phyloP scores from a whole-genome alignment of 495 filamentous ascomycete species.

The Xylaria telfairii region DNA sequence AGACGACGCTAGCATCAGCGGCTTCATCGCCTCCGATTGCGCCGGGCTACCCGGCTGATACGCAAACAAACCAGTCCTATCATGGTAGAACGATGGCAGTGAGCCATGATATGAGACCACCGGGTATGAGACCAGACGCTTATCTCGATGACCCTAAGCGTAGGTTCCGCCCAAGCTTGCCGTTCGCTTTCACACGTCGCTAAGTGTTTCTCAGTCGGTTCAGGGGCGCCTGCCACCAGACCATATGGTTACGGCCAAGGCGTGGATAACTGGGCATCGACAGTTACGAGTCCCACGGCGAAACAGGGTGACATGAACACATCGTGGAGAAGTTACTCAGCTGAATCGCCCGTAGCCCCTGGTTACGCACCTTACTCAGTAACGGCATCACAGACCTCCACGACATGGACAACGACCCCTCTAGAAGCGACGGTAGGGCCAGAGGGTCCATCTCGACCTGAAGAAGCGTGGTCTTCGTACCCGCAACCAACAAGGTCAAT shows the following conservation, averaged over 20 bases:
- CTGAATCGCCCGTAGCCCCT: conserved; percentile 48
- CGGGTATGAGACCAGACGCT: conserved; percentile 49
- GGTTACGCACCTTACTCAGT: conserved; percentile 50
- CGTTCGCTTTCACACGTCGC: conserved; percentile 14
- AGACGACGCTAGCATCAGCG: conserved; percentile 50
- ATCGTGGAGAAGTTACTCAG: conserved; percentile 47
- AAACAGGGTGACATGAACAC: conserved; percentile 43
- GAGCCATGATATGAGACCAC: conserved; percentile 55
- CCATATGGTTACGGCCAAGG: conserved; percentile 48
- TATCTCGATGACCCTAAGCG: conserved; percentile 48
- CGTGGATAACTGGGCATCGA: conserved; percentile 51
- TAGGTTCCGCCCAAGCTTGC: conserved; percentile 38
- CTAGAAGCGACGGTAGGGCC: conserved; percentile 26
- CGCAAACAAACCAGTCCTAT: conserved; percentile 48
- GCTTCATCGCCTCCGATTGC: conserved; percentile 59
- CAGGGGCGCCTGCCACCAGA: conserved; percentile 40
- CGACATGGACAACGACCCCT: conserved; percentile 47
- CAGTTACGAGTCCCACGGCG: conserved; percentile 44
- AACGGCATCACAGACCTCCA: conserved; percentile 43
- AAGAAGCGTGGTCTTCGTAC: conserved; percentile 47
- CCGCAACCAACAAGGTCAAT: conserved; percentile 49
- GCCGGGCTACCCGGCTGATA: conserved; percentile 49
- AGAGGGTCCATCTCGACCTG: conserved; percentile 24
- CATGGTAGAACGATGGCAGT: conserved; percentile 53
- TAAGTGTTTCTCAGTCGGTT: conserved; percentile 45